Conservation (phyloP, 1,284 basidiomycete species). For the Leucoagaricus sp. region DNA sequence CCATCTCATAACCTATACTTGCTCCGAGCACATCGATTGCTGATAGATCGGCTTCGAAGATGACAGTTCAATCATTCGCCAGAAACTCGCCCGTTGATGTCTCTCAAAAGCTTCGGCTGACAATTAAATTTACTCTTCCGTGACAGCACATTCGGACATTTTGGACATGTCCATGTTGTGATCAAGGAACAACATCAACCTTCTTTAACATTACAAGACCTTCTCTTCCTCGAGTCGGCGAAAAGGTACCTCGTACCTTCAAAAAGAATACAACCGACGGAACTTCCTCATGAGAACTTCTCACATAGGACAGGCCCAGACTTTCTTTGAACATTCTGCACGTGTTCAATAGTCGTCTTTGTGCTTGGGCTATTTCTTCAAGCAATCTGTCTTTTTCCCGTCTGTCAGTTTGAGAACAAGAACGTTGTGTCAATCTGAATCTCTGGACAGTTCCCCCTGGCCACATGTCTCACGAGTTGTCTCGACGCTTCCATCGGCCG, state of each 20-base stretch:
- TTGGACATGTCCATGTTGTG: not conserved
- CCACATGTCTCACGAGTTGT: slow-evolving; percentile 28
- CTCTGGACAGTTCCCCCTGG: slow-evolving; percentile 39
- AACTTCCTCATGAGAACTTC: not conserved
- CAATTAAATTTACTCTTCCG: slow-evolving; percentile 7
- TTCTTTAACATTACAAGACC: not conserved
- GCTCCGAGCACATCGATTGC: not conserved
- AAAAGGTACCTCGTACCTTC: not conserved
- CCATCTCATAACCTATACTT: not conserved
- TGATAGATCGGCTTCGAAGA: slow-evolving; percentile 7
- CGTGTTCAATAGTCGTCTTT: not conserved
- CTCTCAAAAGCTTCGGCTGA: not conserved
- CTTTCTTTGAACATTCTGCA: not conserved
- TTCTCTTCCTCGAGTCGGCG: not conserved
- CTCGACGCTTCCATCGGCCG: slow-evolving; percentile 20
- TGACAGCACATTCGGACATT: slow-evolving; percentile 6
- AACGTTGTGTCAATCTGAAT: slow-evolving; percentile 22
- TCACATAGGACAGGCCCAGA: not conserved
- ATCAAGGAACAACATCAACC: slow-evolving; percentile 15
- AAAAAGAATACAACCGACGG: not conserved
- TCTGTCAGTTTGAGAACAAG: slow-evolving; percentile 15
- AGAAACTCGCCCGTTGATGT: not conserved
- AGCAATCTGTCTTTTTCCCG: slow-evolving; percentile 5
- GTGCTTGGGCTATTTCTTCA: not conserved
- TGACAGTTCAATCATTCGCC: not conserved